Base-by-base conservation (phyloP, 768 basidiomycete species). In the Gelatoporia subvermispora region DNA sequence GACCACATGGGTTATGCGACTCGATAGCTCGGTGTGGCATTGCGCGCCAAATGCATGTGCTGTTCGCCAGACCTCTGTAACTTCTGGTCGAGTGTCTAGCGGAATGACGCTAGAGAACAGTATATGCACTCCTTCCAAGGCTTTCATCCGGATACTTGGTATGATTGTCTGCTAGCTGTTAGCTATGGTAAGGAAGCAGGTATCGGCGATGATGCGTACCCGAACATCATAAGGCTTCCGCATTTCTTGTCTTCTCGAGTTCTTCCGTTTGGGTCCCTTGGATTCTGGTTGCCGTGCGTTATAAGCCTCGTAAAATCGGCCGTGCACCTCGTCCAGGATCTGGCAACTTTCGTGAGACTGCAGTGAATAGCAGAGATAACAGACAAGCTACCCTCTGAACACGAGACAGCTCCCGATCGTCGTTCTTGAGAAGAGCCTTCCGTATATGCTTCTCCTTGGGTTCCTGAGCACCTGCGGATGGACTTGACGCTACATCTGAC, bases 81-180 rank as follows among this genome's bases (percentile, higher is more conserved):
- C 73, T 64, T 93, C 85, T 34, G 91, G 87, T 48, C 70, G 73
- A 3, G 82, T 84, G 58, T 92, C 86, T n/a, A 94, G 77, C 3
- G 95, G 93, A 48, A 98, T 93, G 35, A 99, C 82, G 48, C 93
- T 91, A 1, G 95, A 97, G 68, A 99, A 98, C 31, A 95, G 74
- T 25, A 99, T 78, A 60, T 88, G 81, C 23, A 85, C 76, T 23
- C 87, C 89, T 31, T 76, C 74, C n/a, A 98, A 75, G 0, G 90
- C 85, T 56, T 81, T 77, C 20, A 72, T 62, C 45, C 95, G 85
- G 65, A 95, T 75, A 46, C 73, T 71, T 13, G 91, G 90, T 44
- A 98, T 94, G 54, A 99, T 96, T 45, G 66, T 68, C 94, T 97
- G 58, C 7, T 28, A 11, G 13, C 16, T n/a, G 31, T 42, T 38